A percentile compares a stretch with the other conserved stretches of the same genome.
Conservation (phyloP, 768 basidiomycete genomes). For the Nevesoporus exiguus region DNA sequence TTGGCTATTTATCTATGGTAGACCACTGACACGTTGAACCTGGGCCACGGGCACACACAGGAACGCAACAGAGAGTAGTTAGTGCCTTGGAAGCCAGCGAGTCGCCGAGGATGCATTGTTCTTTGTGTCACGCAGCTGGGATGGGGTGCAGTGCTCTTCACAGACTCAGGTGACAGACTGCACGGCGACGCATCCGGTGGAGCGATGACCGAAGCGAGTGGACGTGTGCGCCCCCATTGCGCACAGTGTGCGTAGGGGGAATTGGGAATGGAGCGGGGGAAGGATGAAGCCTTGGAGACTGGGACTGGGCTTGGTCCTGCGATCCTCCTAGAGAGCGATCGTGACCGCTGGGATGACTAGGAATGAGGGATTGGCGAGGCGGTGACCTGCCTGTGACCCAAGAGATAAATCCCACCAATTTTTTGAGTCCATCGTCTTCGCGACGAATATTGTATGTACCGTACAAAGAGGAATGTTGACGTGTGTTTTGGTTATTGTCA, state of each 20-base stretch:
- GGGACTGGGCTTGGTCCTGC: slow-evolving; percentile 18
- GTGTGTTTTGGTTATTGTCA: slow-evolving; percentile 18
- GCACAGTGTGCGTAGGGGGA: slow-evolving; percentile 24
- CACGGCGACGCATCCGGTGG: slow-evolving; percentile 30
- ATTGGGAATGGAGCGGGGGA: slow-evolving; percentile 38
- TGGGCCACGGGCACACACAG: slow-evolving; percentile 34
- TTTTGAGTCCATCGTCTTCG: slow-evolving; percentile 28
- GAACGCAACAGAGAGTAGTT: slow-evolving; percentile 24
- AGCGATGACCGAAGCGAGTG: slow-evolving; percentile 37
- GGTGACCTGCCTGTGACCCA: slow-evolving; percentile 29
- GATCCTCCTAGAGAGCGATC: slow-evolving; percentile 11
- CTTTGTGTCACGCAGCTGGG: neutral
- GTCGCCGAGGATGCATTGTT: slow-evolving; percentile 13
- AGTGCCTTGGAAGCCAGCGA: slow-evolving; percentile 31
- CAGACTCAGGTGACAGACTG: slow-evolving; percentile 25
- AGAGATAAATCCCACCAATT: slow-evolving; percentile 24
- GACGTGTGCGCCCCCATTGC: slow-evolving; percentile 26
- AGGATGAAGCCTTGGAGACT: slow-evolving; percentile 42
- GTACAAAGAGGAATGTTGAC: slow-evolving; percentile 17
- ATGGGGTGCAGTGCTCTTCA: slow-evolving; percentile 6
- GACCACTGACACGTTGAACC: slow-evolving; percentile 18
- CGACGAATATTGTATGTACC: slow-evolving; percentile 13
- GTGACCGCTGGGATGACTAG: slow-evolving; percentile 20
- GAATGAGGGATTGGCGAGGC: slow-evolving; percentile 27
- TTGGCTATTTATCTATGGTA: neutral